These are phyloP conservation scores for Neopestalotiopsis sp. DNA, from an alignment of 2,329 filamentous ascomycete species.

Conservation along the genomic window DNA sequence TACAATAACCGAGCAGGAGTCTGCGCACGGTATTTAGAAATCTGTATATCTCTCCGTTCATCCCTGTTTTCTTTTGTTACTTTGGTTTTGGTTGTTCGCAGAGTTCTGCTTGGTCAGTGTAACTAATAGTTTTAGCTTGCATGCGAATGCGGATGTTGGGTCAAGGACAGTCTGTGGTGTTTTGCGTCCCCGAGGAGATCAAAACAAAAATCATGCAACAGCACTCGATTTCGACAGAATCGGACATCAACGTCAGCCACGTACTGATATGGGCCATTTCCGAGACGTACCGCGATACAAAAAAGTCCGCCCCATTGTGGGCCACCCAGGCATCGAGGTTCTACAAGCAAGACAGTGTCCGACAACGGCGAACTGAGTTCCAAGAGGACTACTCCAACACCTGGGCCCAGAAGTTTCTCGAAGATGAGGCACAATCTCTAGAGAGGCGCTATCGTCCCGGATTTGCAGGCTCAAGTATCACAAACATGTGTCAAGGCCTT, in stretches of 20 bases:
- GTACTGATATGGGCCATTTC: constrained; percentile 64
- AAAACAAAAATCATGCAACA: constrained; percentile 51
- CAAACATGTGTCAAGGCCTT: background rate
- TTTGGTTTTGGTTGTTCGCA: too few species aligned
- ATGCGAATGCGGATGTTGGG: constrained; percentile 76
- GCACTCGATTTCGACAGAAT: constrained; percentile 16
- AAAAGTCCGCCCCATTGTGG: constrained; percentile 62
- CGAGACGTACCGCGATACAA: constrained; percentile 58
- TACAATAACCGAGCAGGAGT: too few species aligned
- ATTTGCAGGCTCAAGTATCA: background rate
- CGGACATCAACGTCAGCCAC: constrained; percentile 52
- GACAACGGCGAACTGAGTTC: constrained; percentile 25
- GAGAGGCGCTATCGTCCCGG: constrained; percentile 56
- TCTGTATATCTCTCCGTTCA: too few species aligned
- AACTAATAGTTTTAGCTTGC: constrained; percentile 51
- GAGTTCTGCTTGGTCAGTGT: too few species aligned
- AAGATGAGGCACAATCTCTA: constrained; percentile 58
- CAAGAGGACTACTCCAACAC: constrained; percentile 24
- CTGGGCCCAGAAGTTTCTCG: constrained; percentile 48
- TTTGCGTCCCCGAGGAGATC: constrained; percentile 65
- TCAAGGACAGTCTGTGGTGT: constrained; percentile 67
- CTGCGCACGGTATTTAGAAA: too few species aligned
- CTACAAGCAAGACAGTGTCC: constrained; percentile 44
- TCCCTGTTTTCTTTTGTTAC: too few species aligned
- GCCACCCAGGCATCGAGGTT: constrained; percentile 61